A percentile compares a stretch with the other conserved stretches of the same genome.
phyloP scores from a whole-genome alignment of 805 yeast genomes.

The Kluyveromyces nonfermentans region DNA sequence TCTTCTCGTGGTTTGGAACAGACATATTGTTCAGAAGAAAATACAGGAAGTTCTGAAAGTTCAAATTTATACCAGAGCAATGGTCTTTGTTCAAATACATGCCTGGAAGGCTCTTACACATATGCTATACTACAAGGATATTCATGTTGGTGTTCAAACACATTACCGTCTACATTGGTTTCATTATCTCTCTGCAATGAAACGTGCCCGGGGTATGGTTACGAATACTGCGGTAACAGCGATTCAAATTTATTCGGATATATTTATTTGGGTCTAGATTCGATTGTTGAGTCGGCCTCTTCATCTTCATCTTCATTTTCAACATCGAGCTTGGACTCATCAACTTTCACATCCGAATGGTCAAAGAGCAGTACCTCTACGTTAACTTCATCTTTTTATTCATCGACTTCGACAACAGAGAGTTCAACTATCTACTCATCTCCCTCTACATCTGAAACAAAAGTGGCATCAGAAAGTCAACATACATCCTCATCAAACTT shows the following conservation, averaged over 20 bases:
- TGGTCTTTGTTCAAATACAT: conserved; percentile 15
- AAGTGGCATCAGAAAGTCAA: not conserved
- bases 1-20: conserved; percentile 24
- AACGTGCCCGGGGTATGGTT: conserved; percentile 21
- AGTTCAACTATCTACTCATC: conserved; percentile 3
- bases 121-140: conserved; percentile 20
- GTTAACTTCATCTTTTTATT: conserved; percentile 4
- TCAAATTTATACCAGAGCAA: conserved; percentile 14
- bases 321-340: too few species aligned
- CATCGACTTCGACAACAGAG: not conserved
- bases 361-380: conserved; percentile 2
- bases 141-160: conserved; percentile 23
- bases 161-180: conserved; percentile 10
- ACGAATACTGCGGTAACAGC: conserved; percentile 20
- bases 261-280: conserved; percentile 12
- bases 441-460: not conserved
- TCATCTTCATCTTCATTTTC: not conserved
- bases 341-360: conserved; percentile 1
- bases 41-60: conserved; percentile 8
- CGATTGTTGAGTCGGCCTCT: not conserved
- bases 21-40: conserved; percentile 9
- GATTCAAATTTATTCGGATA: conserved; percentile 17
- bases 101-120: conserved; percentile 11
- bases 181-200: conserved; percentile 13
- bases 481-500: not conserved